Evolutionary conservation across 805 yeast species (phyloP).

Genomic region (Komagataella phaffii): DNA sequence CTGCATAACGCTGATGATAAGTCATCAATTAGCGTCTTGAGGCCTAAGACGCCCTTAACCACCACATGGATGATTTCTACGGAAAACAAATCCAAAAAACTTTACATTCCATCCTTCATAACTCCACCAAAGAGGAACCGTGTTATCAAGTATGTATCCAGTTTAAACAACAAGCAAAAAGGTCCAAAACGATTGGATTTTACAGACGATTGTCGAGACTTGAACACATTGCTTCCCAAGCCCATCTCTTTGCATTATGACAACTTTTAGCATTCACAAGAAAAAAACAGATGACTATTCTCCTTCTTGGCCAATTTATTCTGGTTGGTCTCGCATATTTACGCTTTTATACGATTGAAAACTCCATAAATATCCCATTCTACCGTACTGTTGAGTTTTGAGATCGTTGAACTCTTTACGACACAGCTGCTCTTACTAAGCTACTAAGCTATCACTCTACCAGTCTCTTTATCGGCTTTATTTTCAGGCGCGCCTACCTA

Average conservation of each 20-base stretch:
- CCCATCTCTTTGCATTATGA: neutral
- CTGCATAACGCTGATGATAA: neutral
- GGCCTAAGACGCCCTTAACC: neutral
- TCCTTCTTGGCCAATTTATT: neutral
- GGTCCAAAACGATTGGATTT: neutral
- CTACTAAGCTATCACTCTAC: too few relatives aligned
- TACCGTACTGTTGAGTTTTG: too few relatives aligned
- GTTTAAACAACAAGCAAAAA: neutral
- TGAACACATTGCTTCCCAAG: neutral
- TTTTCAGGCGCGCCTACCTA: neutral
- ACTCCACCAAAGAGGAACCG: constrained; percentile 2
- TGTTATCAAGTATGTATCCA: neutral
- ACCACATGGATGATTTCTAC: neutral
- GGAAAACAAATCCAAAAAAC: neutral
- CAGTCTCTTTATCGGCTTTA: neutral
- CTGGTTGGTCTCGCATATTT: neutral
- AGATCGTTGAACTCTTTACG: too few relatives aligned
- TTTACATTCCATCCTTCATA: constrained; percentile 1
- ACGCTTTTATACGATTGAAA: neutral
- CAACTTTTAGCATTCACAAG: neutral
- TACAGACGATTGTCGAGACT: neutral
- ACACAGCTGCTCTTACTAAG: too few relatives aligned
- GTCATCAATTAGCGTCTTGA: neutral
- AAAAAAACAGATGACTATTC: neutral
- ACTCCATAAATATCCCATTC: too few relatives aligned